phyloP scores from a whole-genome alignment of 2,329 filamentous ascomycete species.

The Pseudogymnoascus sp. region DNA sequence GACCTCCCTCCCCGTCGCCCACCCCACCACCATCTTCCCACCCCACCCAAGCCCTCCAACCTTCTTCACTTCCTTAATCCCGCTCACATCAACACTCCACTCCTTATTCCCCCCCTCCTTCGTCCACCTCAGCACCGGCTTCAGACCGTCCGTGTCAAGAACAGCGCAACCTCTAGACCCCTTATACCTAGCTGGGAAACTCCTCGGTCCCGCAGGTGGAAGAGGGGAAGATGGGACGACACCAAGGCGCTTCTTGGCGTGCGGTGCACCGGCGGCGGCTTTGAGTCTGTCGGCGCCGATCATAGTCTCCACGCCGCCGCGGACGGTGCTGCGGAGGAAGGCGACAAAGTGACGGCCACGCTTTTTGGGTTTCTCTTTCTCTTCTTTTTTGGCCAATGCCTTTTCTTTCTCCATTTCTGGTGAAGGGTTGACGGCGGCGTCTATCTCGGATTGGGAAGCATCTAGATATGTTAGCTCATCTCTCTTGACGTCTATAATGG shows the following conservation, averaged over 20 bases:
- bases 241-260: slow-evolving; percentile 64
- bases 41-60: slow-evolving; percentile 80
- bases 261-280: slow-evolving; percentile 52
- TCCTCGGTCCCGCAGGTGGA: slow-evolving; percentile 57
- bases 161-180: slow-evolving; percentile 68
- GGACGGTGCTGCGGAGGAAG: slow-evolving; percentile 63
- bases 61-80: slow-evolving; percentile 70
- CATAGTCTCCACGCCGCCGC: slow-evolving; percentile 64
- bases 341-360: slow-evolving; percentile 41
- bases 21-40: slow-evolving; percentile 72
- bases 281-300: slow-evolving; percentile 65
- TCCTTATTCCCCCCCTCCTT: slow-evolving; percentile 35
- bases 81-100: slow-evolving; percentile 64
- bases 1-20: slow-evolving; percentile 67
- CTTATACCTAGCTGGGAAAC: slow-evolving; percentile 65
- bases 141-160: slow-evolving; percentile 54
- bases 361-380: slow-evolving; percentile 20
- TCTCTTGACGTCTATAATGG: neutral
- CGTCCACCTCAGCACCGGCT: slow-evolving; percentile 52
- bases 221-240: slow-evolving; percentile 47
- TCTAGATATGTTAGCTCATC: slow-evolving; percentile 15
- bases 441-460: slow-evolving; percentile 24
- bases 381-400: slow-evolving; percentile 26
- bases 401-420: slow-evolving; percentile 37
- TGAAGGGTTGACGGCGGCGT: slow-evolving; percentile 31